A percentile compares a stretch with the other conserved stretches of the same genome.
Conservation (phyloP, 2,329 filamentous ascomycete species). For the Penicillium sp. region DNA sequence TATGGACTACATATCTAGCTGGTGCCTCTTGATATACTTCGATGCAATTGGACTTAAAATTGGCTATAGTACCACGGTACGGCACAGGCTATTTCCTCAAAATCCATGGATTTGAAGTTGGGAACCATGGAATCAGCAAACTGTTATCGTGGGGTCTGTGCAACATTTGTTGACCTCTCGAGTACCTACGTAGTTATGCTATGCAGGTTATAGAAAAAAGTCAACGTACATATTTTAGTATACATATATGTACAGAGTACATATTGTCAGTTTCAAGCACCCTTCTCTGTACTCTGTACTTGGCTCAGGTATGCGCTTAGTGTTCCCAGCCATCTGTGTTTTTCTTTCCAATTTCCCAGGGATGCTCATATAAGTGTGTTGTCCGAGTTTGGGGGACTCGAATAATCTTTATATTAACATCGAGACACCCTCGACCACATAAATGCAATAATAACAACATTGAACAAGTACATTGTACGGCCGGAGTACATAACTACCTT, state of each 20-base stretch:
- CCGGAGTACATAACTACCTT: background rate
- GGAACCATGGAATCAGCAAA: background rate
- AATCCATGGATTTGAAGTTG: background rate
- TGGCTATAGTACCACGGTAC: background rate
- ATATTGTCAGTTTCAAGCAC: background rate
- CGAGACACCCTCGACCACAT: background rate
- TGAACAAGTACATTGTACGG: background rate
- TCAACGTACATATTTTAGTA: background rate
- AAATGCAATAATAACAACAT: background rate
- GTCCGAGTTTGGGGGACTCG: background rate
- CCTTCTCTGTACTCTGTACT: background rate
- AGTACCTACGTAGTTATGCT: background rate
- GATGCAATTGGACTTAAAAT: background rate
- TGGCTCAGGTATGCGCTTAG: background rate
- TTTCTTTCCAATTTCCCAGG: background rate
- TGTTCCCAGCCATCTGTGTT: background rate
- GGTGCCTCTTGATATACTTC: background rate
- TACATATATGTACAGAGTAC: background rate
- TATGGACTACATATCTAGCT: background rate
- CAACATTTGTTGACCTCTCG: conserved; percentile 4
- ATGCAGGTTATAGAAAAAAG: conserved; percentile 1
- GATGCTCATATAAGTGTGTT: background rate
- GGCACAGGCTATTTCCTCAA: background rate
- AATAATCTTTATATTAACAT: background rate
- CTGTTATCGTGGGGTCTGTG: conserved; percentile 7